These are phyloP conservation scores for Sextonia rubra DNA, from an alignment of 164 flowering plant species.

Conservation along the genomic window DNA sequence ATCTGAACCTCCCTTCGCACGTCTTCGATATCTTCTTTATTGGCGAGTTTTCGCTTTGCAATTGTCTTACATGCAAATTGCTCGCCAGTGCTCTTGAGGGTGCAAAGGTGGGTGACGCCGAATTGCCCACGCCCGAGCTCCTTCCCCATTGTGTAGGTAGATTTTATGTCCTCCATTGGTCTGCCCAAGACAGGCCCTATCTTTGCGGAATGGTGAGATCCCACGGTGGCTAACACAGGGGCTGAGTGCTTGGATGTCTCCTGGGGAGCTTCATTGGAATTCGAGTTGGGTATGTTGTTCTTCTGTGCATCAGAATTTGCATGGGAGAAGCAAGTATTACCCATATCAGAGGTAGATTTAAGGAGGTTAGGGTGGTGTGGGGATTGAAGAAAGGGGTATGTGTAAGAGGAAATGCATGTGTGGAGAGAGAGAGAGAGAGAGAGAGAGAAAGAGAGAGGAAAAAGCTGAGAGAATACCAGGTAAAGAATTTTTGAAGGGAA, in stretches of 20 bases:
- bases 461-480: slow-evolving; percentile 7
- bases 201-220: slow-evolving; percentile 11
- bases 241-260: background rate
- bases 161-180: slow-evolving; percentile 68
- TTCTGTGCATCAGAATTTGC: too few species aligned
- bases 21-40: slow-evolving; percentile 32
- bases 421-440: background rate
- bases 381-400: slow-evolving; percentile 7
- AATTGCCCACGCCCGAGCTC: slow-evolving; percentile 86
- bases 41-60: slow-evolving; percentile 27
- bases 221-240: background rate
- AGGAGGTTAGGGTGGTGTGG: slow-evolving; percentile 9
- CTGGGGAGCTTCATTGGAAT: background rate
- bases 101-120: slow-evolving; percentile 48
- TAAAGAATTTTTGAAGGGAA: slow-evolving; percentile 19
- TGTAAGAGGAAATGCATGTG: slow-evolving; percentile 4
- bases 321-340: slow-evolving; percentile 8
- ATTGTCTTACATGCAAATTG: slow-evolving; percentile 34
- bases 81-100: slow-evolving; percentile 23
- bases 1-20: slow-evolving; percentile 38
- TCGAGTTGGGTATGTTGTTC: background rate
- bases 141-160: slow-evolving; percentile 52
- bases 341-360: slow-evolving; percentile 10
- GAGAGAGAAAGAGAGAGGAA: slow-evolving; percentile 8
- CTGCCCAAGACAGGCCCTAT: slow-evolving; percentile 56